A percentile compares a stretch with the other conserved stretches of the same genome.
Evolutionary conservation across 2,329 filamentous ascomycete species (phyloP).

Genomic region (Claviceps cyperi): DNA sequence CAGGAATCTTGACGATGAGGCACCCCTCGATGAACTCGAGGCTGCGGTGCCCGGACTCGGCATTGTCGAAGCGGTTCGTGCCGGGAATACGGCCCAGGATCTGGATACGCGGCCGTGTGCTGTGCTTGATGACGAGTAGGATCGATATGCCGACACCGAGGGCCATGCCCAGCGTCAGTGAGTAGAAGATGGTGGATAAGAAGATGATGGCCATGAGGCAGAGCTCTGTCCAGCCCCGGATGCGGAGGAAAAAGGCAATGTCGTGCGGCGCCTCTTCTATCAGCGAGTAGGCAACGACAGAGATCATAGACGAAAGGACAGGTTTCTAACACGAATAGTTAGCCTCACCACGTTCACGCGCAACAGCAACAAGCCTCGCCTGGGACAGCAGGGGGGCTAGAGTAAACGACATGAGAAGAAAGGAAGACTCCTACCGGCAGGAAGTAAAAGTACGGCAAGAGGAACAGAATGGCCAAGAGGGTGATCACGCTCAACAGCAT

Average conservation of each 20-base stretch:
- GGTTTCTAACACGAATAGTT: conserved; percentile 53
- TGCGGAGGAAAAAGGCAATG: conserved; percentile 73
- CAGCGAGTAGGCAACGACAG: conserved; percentile 84
- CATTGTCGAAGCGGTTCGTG: conserved; percentile 74
- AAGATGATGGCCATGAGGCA: conserved; percentile 84
- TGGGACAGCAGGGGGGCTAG: no score
- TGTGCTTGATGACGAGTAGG: conserved; percentile 77
- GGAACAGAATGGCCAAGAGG: conserved; percentile 62
- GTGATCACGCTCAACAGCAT: conserved; percentile 75
- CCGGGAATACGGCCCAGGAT: conserved; percentile 83
- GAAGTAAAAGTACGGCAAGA: conserved; percentile 88
- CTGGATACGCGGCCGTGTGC: conserved; percentile 85
- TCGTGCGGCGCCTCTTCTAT: conserved; percentile 94
- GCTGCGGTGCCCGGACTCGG: conserved; percentile 54
- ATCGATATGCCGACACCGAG: conserved; percentile 85
- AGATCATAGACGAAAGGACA: conserved; percentile 85
- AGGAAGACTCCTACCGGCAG: conserved; percentile 53
- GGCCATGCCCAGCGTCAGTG: conserved; percentile 82
- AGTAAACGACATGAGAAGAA: background rate
- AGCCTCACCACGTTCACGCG: no score
- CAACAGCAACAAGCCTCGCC: no score
- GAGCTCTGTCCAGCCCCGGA: conserved; percentile 76
- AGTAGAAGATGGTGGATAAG: conserved; percentile 85
- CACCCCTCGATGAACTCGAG: conserved; percentile 87
- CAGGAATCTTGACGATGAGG: conserved; percentile 92